A percentile compares a stretch with the other conserved stretches of the same genome.
Conservation (phyloP, 164 flowering plant genomes). For the Amborella trichopoda region DNA sequence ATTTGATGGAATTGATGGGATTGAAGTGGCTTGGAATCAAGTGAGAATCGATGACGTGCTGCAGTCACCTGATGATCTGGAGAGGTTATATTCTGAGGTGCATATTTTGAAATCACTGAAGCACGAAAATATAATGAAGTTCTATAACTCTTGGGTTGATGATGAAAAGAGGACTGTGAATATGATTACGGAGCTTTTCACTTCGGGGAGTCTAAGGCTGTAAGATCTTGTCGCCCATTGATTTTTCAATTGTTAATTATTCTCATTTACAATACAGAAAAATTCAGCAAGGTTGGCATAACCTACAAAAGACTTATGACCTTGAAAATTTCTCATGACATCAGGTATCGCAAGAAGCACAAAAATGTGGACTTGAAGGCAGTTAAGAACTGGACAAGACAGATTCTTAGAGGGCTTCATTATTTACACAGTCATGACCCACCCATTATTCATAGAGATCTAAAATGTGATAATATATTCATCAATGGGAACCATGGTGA, state of each 20-base stretch:
- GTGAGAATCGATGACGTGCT: constrained; percentile 41
- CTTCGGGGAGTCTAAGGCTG: constrained; percentile 71
- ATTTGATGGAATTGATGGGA: constrained; percentile 61
- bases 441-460: constrained; percentile 50
- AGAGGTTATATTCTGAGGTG: constrained; percentile 50
- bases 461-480: constrained; percentile 66
- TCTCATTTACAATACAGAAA: background rate
- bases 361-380: constrained; percentile 52
- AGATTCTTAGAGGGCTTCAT: constrained; percentile 43
- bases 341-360: constrained; percentile 51
- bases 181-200: constrained; percentile 59
- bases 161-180: constrained; percentile 45
- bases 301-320: background rate
- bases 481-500: constrained; percentile 60
- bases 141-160: constrained; percentile 62
- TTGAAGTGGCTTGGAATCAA: constrained; percentile 72
- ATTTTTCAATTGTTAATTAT: background rate
- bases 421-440: constrained; percentile 57
- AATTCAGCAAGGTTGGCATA: background rate
- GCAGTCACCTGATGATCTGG: constrained; percentile 42
- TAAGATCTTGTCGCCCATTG: constrained; percentile 16
- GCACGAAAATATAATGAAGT: constrained; percentile 45
- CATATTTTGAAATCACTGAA: constrained; percentile 44
- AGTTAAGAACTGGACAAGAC: constrained; percentile 60
- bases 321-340: background rate